Evolutionary conservation across 495 filamentous ascomycete genomes (phyloP).

Genomic region (Aspergillus sparsus): DNA sequence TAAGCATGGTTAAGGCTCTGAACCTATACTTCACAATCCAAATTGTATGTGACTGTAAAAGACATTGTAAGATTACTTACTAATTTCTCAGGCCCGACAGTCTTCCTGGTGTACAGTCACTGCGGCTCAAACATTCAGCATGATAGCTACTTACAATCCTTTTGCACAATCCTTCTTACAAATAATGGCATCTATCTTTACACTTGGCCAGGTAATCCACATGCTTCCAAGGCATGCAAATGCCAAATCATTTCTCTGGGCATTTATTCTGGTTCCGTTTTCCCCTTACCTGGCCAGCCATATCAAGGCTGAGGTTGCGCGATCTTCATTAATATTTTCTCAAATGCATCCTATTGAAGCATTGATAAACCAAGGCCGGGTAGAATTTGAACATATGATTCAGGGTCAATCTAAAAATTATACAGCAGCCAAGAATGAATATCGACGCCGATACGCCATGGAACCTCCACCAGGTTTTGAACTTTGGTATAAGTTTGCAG

Average conservation of each 20-base stretch:
- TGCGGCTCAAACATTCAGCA: constrained; percentile 17
- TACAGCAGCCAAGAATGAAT: not conserved
- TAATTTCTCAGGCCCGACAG: not conserved
- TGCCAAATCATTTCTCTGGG: constrained; percentile 13
- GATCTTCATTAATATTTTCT: too few relatives aligned
- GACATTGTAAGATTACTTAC: not conserved
- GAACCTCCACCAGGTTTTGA: constrained; percentile 65
- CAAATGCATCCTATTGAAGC: too few relatives aligned
- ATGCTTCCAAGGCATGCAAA: constrained; percentile 13
- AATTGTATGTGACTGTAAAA: constrained; percentile 6
- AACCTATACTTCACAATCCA: not conserved
- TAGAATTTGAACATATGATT: not conserved
- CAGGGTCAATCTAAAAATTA: not conserved
- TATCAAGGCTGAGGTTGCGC: too few relatives aligned
- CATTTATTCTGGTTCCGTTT: not conserved
- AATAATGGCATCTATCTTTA: constrained; percentile 7
- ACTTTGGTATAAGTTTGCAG: constrained; percentile 64
- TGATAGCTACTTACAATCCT: constrained; percentile 7
- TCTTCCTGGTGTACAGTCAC: constrained; percentile 13
- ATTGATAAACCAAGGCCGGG: not conserved
- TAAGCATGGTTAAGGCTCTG: constrained; percentile 10
- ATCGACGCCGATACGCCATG: constrained; percentile 49
- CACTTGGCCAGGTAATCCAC: constrained; percentile 14
- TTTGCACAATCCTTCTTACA: constrained; percentile 6
- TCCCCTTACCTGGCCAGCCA: constrained; percentile 14